phyloP scores from a whole-genome alignment of 176 grass and related monocot species.

The Coix lacrymajobi region DNA sequence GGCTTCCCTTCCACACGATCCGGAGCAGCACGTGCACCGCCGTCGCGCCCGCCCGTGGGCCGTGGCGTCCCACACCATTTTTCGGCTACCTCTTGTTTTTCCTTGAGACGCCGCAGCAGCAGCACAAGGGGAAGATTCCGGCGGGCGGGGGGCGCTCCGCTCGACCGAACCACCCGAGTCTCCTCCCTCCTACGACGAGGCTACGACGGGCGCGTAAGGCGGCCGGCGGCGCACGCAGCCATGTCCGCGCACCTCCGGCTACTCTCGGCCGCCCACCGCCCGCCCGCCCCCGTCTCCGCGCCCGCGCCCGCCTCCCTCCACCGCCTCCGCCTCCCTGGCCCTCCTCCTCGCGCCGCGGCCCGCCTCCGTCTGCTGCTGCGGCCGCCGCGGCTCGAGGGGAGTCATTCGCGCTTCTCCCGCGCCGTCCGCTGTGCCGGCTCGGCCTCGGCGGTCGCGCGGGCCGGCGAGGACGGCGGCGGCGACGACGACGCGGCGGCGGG shows the following conservation, averaged over 20 bases:
- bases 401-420: not conserved
- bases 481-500: not conserved
- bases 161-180: not conserved
- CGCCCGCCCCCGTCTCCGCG: not conserved
- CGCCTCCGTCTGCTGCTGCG: not conserved
- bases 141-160: not conserved
- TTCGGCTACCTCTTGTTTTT: no score
- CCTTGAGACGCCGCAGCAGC: not conserved
- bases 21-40: not conserved
- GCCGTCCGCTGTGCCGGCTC: not conserved
- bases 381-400: not conserved
- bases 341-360: not conserved
- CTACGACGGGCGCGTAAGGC: not conserved
- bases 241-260: constrained; percentile 42
- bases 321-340: not conserved
- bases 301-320: not conserved
- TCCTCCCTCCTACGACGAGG: not conserved
- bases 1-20: constrained; percentile 1
- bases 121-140: not conserved
- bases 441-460: not conserved
- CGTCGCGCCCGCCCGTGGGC: no score
- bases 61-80: no score
- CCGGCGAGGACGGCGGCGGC: not conserved
- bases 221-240: not conserved
- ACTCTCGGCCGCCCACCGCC: constrained; percentile 16